A percentile compares a stretch with the other conserved stretches of the same genome.
Conservation (phyloP, 177 flowering plant species). For the Vitis hybrid region DNA sequence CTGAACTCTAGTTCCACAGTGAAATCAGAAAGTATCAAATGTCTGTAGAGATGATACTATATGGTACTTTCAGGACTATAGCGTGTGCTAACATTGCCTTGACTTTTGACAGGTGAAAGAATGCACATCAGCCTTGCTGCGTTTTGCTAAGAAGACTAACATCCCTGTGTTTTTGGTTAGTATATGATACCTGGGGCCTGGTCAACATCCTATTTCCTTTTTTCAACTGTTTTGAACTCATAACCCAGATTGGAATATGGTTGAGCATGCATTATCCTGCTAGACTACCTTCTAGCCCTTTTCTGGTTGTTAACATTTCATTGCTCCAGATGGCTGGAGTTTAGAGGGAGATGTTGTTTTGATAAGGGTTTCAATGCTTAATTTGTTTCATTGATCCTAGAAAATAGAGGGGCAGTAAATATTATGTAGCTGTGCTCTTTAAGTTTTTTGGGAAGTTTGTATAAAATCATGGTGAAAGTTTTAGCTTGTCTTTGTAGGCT, state of each 20-base stretch:
- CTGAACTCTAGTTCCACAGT: not conserved
- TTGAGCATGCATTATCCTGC: not conserved
- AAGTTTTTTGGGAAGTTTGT: no score
- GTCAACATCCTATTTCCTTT: not conserved
- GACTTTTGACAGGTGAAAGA: conserved; percentile 70
- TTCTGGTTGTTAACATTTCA: no score
- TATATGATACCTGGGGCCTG: not conserved
- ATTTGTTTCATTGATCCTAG: no score
- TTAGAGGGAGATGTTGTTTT: no score
- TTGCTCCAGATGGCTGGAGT: no score
- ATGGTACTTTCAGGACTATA: not conserved
- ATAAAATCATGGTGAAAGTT: no score
- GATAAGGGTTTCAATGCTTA: no score
- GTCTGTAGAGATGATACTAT: not conserved
- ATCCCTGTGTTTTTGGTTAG: conserved; percentile 87
- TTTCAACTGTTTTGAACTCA: not conserved
- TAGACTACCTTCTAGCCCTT: not conserved
- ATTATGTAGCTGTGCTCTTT: no score
- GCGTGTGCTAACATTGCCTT: conserved; percentile 8
- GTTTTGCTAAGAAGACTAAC: conserved; percentile 81
- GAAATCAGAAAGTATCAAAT: not conserved
- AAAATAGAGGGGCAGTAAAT: no score
- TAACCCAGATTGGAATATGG: not conserved
- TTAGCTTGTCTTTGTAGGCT: no score
- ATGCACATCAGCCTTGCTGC: conserved; percentile 83